Conservation (phyloP, 2,329 filamentous ascomycete species). For the Fusarium zealandicum region DNA sequence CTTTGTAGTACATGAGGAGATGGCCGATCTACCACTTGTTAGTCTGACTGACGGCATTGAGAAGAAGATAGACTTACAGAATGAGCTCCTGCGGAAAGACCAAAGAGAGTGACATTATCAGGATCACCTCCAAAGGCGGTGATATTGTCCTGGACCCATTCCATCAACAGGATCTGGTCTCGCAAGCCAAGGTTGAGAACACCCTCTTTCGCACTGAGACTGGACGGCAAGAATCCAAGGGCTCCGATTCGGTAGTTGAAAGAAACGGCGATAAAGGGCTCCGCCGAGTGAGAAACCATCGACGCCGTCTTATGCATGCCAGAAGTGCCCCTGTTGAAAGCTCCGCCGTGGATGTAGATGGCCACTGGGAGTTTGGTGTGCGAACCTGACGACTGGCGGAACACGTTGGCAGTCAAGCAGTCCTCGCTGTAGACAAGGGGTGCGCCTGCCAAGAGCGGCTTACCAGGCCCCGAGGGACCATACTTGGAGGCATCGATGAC, state of each 20-base stretch:
- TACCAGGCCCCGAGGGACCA: slow-evolving; percentile 44
- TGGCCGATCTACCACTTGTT: slow-evolving; percentile 64
- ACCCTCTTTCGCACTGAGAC: slow-evolving; percentile 56
- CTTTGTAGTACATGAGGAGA: slow-evolving; percentile 62
- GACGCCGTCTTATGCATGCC: slow-evolving; percentile 66
- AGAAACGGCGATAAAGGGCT: slow-evolving; percentile 58
- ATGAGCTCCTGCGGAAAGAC: slow-evolving; percentile 57
- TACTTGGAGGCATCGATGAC: slow-evolving; percentile 47
- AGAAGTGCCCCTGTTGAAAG: slow-evolving; percentile 54
- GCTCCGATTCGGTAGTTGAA: slow-evolving; percentile 62
- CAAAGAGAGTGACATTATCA: slow-evolving; percentile 49
- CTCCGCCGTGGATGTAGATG: slow-evolving; percentile 64
- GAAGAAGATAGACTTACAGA: slow-evolving; percentile 45
- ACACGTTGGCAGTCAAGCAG: slow-evolving; percentile 63
- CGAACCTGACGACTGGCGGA: slow-evolving; percentile 46
- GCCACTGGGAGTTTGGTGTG: slow-evolving; percentile 51
- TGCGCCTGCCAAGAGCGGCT: slow-evolving; percentile 32
- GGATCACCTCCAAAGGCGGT: slow-evolving; percentile 60
- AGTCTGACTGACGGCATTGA: rapidly evolving
- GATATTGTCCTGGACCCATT: slow-evolving; percentile 64
- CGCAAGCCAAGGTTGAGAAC: slow-evolving; percentile 61
- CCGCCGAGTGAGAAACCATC: slow-evolving; percentile 63
- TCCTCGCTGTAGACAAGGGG: slow-evolving; percentile 54
- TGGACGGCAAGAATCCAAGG: slow-evolving; percentile 69
- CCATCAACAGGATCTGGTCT: slow-evolving; percentile 59